phyloP scores from a whole-genome alignment of 495 filamentous ascomycete genomes.

The Bacidia gigantensis region DNA sequence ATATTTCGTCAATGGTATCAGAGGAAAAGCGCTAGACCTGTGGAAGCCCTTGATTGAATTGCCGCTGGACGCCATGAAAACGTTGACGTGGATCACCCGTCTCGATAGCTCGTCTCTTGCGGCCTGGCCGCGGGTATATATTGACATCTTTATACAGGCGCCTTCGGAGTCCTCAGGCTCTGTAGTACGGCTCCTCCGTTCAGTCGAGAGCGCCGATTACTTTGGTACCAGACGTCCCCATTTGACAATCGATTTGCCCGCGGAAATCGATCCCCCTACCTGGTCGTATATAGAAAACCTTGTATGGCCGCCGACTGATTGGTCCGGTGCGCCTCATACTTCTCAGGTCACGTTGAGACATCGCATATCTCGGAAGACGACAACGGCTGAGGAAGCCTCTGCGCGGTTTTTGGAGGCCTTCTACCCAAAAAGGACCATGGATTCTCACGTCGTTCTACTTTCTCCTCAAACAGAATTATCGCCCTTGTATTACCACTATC shows the following conservation, averaged over 20 bases:
- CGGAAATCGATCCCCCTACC: slow-evolving; percentile 45
- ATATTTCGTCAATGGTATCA: slow-evolving; percentile 42
- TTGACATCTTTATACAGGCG: slow-evolving; percentile 72
- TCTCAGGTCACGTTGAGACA: slow-evolving; percentile 54
- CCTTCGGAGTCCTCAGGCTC: slow-evolving; percentile 52
- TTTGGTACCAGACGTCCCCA: slow-evolving; percentile 47
- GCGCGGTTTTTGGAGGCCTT: slow-evolving; percentile 66
- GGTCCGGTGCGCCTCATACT: slow-evolving; percentile 20
- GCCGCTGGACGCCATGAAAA: slow-evolving; percentile 42
- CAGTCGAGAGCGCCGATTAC: slow-evolving; percentile 60
- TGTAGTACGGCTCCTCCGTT: slow-evolving; percentile 56
- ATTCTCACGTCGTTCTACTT: slow-evolving; percentile 62
- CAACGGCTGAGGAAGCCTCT: slow-evolving; percentile 49
- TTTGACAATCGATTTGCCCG: slow-evolving; percentile 68
- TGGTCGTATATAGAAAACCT: slow-evolving; percentile 45
- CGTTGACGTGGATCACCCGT: slow-evolving; percentile 60
- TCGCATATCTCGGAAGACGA: slow-evolving; percentile 41
- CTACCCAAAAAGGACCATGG: slow-evolving; percentile 47
- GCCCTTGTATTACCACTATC: slow-evolving; percentile 64
- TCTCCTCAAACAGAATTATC: slow-evolving; percentile 65
- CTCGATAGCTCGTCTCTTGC: slow-evolving; percentile 57
- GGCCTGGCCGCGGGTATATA: slow-evolving; percentile 57
- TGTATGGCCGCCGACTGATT: slow-evolving; percentile 44
- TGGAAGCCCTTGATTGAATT: slow-evolving; percentile 49
- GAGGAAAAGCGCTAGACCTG: slow-evolving; percentile 28